Evolutionary conservation across 2,329 filamentous ascomycete genomes (phyloP), one percentile per base, ranked within the genome.

Genomic region (Ophiobolus disseminans): DNA sequence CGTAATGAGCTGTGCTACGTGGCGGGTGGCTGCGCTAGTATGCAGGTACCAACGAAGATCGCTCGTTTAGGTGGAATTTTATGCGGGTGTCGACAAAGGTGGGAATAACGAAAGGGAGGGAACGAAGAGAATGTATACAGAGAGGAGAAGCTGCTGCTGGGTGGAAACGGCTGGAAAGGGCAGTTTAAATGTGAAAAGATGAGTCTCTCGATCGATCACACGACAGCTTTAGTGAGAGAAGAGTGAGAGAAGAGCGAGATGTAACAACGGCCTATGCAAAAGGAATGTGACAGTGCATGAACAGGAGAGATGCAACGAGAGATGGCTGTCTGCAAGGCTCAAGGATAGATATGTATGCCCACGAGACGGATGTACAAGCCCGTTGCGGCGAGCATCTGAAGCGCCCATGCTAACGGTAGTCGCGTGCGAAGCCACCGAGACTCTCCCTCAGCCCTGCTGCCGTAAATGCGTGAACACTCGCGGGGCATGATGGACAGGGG

Each of bases 221-320:
- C 40, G 50, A 53, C 37, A 28, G 44, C 14, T 36, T 30, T 16
- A 26, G 30, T 16, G 20, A 45, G 40, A 35, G 53, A 50, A 39
- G 46, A 48, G 49, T 30, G 39, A 47, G 50, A 48, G 40, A 45
- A 48, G n/a, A n/a, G n/a, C n/a, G n/a, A n/a, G 54, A 69, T 68
- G 65, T 58, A 63, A 65, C 62, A 46, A 56, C 50, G 46, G 48
- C 22, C 34, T 49, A 53, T 44, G 19, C 38, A 39, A 46, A 63
- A 53, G 58, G 52, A 58, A 65, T 62, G 65, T 62, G 60, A 65
- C 64, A 60, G 40, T 50, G 48, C 47, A 25, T 40, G 35, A 49
- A 45, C 51, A 51, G 53, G 54, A 31, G 34, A 45, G 45, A 42
- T 50, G 35, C 40, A 41, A 49, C 44, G 49, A 42, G 21, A 54